Conservation (phyloP, 2,329 filamentous ascomycete species). For the Fusarium sp. region DNA sequence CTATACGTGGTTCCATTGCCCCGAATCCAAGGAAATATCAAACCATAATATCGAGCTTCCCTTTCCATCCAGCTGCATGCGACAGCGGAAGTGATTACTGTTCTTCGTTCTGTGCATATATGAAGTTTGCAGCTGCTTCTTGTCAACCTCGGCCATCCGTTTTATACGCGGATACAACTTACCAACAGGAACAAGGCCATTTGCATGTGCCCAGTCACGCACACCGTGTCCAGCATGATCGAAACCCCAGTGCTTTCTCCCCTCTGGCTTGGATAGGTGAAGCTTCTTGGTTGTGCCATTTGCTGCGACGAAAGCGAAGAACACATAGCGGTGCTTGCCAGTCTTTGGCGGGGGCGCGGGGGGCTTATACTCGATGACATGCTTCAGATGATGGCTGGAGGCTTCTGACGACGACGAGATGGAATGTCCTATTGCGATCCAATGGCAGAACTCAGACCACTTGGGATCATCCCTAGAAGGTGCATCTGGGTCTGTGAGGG, state of each 20-base stretch:
- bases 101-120: constrained; percentile 37
- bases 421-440: constrained; percentile 22
- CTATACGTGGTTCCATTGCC: neutral
- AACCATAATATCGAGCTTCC: constrained; percentile 4
- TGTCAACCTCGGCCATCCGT: neutral
- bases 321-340: constrained; percentile 40
- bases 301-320: constrained; percentile 31
- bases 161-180: neutral
- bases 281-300: constrained; percentile 35
- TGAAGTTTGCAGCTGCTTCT: constrained; percentile 37
- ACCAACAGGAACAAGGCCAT: constrained; percentile 40
- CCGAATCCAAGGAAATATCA: constrained; percentile 4
- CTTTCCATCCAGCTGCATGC: constrained; percentile 4
- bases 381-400: constrained; percentile 1
- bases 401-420: neutral
- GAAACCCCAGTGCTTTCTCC: constrained; percentile 36
- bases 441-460: constrained; percentile 42
- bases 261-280: constrained; percentile 26
- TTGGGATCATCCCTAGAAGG: constrained; percentile 37
- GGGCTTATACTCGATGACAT: constrained; percentile 34
- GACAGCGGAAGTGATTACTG: constrained; percentile 7
- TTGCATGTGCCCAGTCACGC: constrained; percentile 33
- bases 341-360: constrained; percentile 36
- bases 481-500: constrained; percentile 39
- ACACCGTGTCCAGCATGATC: constrained; percentile 30